Conservation (phyloP, 108 stramenopile species). For the Nitzschia inconspicua region DNA sequence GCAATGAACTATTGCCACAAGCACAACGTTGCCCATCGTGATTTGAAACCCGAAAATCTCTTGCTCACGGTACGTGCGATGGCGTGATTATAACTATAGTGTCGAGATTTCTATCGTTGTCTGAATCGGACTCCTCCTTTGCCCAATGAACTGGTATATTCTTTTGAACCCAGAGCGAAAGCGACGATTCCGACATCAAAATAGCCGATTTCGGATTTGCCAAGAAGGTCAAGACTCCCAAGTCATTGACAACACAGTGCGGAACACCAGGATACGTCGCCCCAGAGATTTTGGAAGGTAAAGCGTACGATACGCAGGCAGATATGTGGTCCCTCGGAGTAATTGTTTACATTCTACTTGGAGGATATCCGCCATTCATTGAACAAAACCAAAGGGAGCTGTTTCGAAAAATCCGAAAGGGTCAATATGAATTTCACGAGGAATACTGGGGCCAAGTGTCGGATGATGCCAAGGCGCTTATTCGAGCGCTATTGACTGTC, state of each 20-base stretch:
- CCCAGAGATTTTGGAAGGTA: constrained; percentile 87
- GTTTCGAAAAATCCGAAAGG: constrained; percentile 89
- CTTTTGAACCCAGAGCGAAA: constrained; percentile 39
- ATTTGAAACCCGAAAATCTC: constrained; percentile 91
- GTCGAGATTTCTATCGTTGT: too few relatives aligned
- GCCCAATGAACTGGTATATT: too few relatives aligned
- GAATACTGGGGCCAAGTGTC: constrained; percentile 88
- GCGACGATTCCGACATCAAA: constrained; percentile 90
- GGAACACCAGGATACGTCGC: constrained; percentile 95
- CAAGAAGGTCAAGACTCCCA: constrained; percentile 69
- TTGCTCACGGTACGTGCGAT: constrained; percentile 47
- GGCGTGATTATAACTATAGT: too few relatives aligned
- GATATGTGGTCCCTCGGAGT: constrained; percentile 97
- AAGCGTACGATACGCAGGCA: constrained; percentile 81
- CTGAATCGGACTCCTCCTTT: too few relatives aligned
- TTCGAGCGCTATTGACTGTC: constrained; percentile 67
- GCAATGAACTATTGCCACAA: constrained; percentile 85
- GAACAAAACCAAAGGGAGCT: constrained; percentile 93
- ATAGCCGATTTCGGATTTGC: constrained; percentile 99
- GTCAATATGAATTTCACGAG: constrained; percentile 83
- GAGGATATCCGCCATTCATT: constrained; percentile 94
- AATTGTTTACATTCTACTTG: constrained; percentile 90
- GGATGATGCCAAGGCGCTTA: constrained; percentile 79
- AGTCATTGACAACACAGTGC: constrained; percentile 87
- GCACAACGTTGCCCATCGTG: constrained; percentile 78